phyloP scores from a whole-genome alignment of 2,329 filamentous ascomycete genomes.

The Anthostomella pinea region DNA sequence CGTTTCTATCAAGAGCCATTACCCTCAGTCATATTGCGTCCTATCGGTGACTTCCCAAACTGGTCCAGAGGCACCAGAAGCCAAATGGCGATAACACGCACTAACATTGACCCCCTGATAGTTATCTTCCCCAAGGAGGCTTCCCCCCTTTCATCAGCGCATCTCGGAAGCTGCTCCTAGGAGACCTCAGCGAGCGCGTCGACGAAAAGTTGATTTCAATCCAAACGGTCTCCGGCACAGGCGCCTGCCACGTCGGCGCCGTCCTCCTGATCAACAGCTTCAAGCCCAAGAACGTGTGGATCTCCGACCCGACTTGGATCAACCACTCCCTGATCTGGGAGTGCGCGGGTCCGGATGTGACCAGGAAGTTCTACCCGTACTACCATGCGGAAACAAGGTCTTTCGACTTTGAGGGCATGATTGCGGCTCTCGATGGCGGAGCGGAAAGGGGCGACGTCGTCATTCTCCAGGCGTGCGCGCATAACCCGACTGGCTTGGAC shows the following conservation, averaged over 20 bases:
- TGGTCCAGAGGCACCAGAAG: too few relatives aligned
- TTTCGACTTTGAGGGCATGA: constrained; percentile 32
- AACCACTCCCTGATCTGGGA: constrained; percentile 34
- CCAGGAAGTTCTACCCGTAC: constrained; percentile 29
- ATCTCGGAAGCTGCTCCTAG: constrained; percentile 28
- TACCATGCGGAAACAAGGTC: constrained; percentile 23
- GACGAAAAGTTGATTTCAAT: constrained; percentile 25
- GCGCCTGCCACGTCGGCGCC: constrained; percentile 33
- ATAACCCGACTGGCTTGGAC: constrained; percentile 39
- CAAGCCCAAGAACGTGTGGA: constrained; percentile 28
- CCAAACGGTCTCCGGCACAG: constrained; percentile 37
- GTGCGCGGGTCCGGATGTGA: constrained; percentile 18
- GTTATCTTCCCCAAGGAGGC: constrained; percentile 24
- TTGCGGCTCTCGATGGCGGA: constrained; percentile 20
- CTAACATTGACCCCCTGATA: background rate
- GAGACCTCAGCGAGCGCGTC: constrained; percentile 7
- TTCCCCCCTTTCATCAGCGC: constrained; percentile 20
- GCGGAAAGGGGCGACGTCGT: constrained; percentile 31
- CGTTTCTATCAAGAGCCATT: too few relatives aligned
- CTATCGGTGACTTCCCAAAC: too few relatives aligned
- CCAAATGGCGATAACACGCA: background rate
- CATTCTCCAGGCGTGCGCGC: constrained; percentile 37
- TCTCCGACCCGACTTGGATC: constrained; percentile 32
- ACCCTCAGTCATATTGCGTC: too few relatives aligned
- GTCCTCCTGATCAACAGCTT: constrained; percentile 22